Evolutionary conservation across 1,284 basidiomycete species (phyloP).

Genomic region (Boletus smithii): DNA sequence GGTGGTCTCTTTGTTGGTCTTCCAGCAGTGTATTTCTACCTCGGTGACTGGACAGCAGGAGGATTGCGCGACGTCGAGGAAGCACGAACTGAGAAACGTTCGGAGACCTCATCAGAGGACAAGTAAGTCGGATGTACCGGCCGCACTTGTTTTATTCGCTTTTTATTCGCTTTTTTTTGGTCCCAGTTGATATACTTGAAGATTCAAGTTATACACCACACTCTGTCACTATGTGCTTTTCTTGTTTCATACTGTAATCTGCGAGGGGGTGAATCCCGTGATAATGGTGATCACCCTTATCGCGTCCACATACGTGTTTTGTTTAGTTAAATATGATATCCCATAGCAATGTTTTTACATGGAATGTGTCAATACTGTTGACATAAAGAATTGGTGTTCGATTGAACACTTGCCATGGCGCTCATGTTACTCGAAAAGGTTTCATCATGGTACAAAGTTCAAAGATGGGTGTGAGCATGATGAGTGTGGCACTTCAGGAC

Average conservation of each 20-base stretch:
- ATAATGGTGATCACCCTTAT: no score
- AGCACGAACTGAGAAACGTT: conserved; percentile 17
- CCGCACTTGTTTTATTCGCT: background rate
- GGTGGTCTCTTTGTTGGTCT: conserved; percentile 63
- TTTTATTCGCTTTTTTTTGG: background rate
- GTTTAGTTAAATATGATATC: no score
- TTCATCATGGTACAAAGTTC: no score
- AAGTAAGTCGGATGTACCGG: conserved; percentile 44
- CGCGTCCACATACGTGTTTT: no score
- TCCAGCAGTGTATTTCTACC: conserved; percentile 60
- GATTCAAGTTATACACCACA: background rate
- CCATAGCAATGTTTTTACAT: no score
- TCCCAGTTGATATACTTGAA: background rate
- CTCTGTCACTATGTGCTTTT: background rate
- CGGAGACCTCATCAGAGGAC: conserved; percentile 32
- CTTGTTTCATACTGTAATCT: background rate
- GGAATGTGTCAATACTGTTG: no score
- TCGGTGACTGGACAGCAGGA: conserved; percentile 46
- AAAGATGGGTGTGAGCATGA: no score
- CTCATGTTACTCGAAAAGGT: no score
- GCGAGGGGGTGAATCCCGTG: no score
- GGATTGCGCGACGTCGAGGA: conserved; percentile 41
- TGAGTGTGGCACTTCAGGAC: no score
- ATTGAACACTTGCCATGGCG: no score
- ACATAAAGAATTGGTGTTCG: no score